phyloP scores from a whole-genome alignment of 1,284 basidiomycete species.

The Acaromyces ingoldii region DNA sequence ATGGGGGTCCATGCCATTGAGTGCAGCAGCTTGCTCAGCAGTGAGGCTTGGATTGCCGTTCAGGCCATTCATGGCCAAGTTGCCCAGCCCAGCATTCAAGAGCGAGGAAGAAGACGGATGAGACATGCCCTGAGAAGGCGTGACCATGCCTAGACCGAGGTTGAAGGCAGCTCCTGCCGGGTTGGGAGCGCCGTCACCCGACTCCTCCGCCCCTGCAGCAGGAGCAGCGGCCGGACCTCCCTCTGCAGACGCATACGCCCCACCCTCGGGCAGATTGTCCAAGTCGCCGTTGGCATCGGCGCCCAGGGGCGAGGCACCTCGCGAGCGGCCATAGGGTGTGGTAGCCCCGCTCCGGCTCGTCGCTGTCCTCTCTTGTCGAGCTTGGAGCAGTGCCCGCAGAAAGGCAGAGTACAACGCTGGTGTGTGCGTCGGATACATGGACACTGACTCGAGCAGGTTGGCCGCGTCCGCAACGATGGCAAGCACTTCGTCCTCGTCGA shows the following conservation, averaged over 20 bases:
- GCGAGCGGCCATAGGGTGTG: slow-evolving; percentile 13
- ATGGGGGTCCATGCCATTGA: not conserved
- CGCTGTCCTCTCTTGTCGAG: slow-evolving; percentile 28
- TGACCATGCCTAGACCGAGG: not conserved
- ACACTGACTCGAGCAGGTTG: slow-evolving; percentile 53
- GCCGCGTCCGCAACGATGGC: slow-evolving; percentile 74
- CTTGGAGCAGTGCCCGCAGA: slow-evolving; percentile 38
- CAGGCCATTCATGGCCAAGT: not conserved
- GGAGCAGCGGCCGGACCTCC: not conserved
- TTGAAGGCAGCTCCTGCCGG: not conserved
- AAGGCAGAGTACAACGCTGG: slow-evolving; percentile 43
- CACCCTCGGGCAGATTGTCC: not conserved
- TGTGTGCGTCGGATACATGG: slow-evolving; percentile 46
- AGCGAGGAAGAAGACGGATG: no score
- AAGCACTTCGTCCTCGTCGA: slow-evolving; percentile 63
- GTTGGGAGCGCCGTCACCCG: not conserved
- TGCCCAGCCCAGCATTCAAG: not conserved
- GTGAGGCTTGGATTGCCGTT: not conserved
- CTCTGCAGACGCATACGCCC: not conserved
- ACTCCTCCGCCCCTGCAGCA: not conserved
- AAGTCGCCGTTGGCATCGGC: slow-evolving; percentile 7
- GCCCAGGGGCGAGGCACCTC: slow-evolving; percentile 19
- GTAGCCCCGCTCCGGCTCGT: slow-evolving; percentile 23
- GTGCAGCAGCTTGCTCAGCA: not conserved
- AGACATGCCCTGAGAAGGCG: no score